phyloP scores from a whole-genome alignment of 768 basidiomycete species.

The Pulveroboletus sp. region DNA sequence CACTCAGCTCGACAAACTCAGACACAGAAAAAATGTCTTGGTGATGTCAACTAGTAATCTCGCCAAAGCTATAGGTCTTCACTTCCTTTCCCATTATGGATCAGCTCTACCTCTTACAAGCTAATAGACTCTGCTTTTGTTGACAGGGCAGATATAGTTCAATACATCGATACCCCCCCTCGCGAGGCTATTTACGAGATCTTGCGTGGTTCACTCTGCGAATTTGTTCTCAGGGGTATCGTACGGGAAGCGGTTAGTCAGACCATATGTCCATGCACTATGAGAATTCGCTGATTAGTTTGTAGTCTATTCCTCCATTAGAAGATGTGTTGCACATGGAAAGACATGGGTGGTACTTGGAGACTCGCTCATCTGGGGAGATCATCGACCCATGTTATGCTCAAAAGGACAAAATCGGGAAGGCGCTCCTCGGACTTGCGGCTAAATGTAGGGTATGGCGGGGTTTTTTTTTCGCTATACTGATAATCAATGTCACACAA shows the following conservation, averaged over 20 bases:
- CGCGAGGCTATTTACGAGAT: slow-evolving; percentile 93
- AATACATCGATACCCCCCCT: slow-evolving; percentile 89
- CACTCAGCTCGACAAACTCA: slow-evolving; percentile 94
- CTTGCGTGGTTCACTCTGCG: slow-evolving; percentile 71
- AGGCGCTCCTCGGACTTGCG: slow-evolving; percentile 64
- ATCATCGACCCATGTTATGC: slow-evolving; percentile 34
- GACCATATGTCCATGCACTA: neutral
- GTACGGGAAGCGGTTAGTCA: slow-evolving; percentile 56
- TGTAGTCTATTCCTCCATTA: slow-evolving; percentile 59
- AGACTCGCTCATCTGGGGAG: slow-evolving; percentile 4
- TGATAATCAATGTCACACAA: neutral
- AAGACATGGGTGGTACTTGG: slow-evolving; percentile 6
- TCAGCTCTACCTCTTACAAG: neutral
- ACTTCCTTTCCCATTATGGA: neutral
- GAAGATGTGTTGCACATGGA: slow-evolving; percentile 41
- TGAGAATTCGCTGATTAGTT: slow-evolving; percentile 1
- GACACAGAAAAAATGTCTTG: slow-evolving; percentile 87
- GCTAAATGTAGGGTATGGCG: slow-evolving; percentile 70
- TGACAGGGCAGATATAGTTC: slow-evolving; percentile 94
- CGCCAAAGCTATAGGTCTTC: slow-evolving; percentile 84
- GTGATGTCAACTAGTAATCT: slow-evolving; percentile 97
- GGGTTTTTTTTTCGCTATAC: neutral
- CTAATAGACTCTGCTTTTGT: slow-evolving; percentile 84
- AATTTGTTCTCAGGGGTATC: slow-evolving; percentile 73
- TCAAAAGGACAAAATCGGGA: slow-evolving; percentile 49